Evolutionary conservation across 2,329 filamentous ascomycete genomes (phyloP), one percentile per base, ranked within the genome.

Genomic region (Nigrospora osmanthi): DNA sequence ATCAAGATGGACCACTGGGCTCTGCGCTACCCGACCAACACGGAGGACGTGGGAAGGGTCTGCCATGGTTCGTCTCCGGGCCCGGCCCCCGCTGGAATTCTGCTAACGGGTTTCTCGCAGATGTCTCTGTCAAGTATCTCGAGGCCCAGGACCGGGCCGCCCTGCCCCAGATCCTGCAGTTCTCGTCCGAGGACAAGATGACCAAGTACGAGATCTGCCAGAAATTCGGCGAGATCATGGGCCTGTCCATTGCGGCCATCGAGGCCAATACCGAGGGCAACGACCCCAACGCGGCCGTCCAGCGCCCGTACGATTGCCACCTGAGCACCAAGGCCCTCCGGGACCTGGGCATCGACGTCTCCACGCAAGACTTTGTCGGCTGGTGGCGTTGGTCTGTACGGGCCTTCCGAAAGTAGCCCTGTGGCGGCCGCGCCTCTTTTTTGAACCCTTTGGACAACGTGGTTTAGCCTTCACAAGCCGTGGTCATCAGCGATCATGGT

Each of bases 141-240:
- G 64, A 61, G 4, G 64, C 70, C 12, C 56, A 61, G 35, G 69
- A 76, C 34, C 67, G 72, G 42, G 61, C 69, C 11, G 59, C 68
- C 14, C 66, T 95, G 35, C 89, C 89, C 0, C 68, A 60, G 28
- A 77, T 89, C 37, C 72, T 95, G 15, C 89, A 96, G 44, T 95
- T 95, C 66, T 87, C 85, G 3, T 89, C 87, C 38, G 88, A 95
- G 64, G 87, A 95, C 54, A 78, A 74, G 52, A 86, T 83, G 72
- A 95, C 89, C 39, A 95, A 95, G 69, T 94, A 90, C 63, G 82
- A 91, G 62, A 95, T 96, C 45, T 90, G 87, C 61, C 70, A 87
- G 65, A 68, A 76, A 11, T 83, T 95, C 58, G 85, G 81, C 4
- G 81, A 89, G 47, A 87, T 95, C 47, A 81, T 94, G 75, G 87